A percentile compares a stretch with the other conserved stretches of the same genome.
phyloP scores from a whole-genome alignment of 2,329 filamentous ascomycete species.

The Penicillium sp. region DNA sequence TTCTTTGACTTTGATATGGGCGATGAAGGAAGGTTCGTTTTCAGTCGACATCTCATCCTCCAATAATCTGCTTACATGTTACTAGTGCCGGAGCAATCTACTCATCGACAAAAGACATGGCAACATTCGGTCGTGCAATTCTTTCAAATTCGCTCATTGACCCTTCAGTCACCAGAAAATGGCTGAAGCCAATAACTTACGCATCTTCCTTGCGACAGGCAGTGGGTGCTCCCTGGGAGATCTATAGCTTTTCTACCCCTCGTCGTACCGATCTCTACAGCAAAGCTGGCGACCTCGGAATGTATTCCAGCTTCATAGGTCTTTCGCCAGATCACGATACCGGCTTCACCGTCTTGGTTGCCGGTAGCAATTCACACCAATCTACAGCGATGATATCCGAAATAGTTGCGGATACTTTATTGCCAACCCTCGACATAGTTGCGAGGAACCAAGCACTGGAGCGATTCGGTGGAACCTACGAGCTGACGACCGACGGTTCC shows the following conservation, averaged over 20 bases:
- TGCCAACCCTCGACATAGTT: slow-evolving; percentile 23
- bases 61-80: neutral
- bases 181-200: slow-evolving; percentile 47
- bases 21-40: slow-evolving; percentile 44
- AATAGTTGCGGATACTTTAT: slow-evolving; percentile 14
- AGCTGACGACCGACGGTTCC: neutral
- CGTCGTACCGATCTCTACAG: slow-evolving; percentile 26
- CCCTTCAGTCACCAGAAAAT: slow-evolving; percentile 42
- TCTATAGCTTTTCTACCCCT: slow-evolving; percentile 24
- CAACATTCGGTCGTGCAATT: slow-evolving; percentile 48
- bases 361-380: slow-evolving; percentile 14
- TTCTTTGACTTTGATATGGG: slow-evolving; percentile 42
- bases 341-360: slow-evolving; percentile 26
- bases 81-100: slow-evolving; percentile 47
- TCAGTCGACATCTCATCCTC: no score
- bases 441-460: slow-evolving; percentile 23
- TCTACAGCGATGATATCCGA: slow-evolving; percentile 14
- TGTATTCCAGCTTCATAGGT: slow-evolving; percentile 26
- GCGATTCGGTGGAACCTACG: slow-evolving; percentile 24
- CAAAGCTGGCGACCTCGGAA: slow-evolving; percentile 28
- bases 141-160: slow-evolving; percentile 42
- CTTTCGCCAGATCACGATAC: slow-evolving; percentile 29
- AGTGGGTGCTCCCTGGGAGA: slow-evolving; percentile 51
- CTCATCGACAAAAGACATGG: slow-evolving; percentile 47
- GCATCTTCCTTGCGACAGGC: slow-evolving; percentile 42